Evolutionary conservation across 108 stramenopile species (phyloP).

Genomic region (Pinguiococcus pyrenoidosus): DNA sequence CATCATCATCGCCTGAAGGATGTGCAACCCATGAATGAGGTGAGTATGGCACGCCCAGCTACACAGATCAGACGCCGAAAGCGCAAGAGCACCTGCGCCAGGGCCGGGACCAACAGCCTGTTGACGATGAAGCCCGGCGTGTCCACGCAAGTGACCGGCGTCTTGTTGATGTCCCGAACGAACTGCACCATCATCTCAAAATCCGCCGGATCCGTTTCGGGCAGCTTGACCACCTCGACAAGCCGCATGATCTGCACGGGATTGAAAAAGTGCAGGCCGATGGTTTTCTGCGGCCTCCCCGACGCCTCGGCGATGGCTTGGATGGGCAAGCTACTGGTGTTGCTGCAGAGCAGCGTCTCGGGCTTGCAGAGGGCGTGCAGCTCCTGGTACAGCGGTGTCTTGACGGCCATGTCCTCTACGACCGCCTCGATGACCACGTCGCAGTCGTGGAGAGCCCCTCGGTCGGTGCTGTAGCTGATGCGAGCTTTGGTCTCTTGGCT

Average conservation of each 20-base stretch:
- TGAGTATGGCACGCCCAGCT: background rate
- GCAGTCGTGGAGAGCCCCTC: slow-evolving; percentile 49
- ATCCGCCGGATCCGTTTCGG: slow-evolving; percentile 62
- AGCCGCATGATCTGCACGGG: slow-evolving; percentile 81
- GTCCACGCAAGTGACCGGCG: slow-evolving; percentile 74
- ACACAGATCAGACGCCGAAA: background rate
- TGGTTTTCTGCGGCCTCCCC: slow-evolving; percentile 71
- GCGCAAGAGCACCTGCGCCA: background rate
- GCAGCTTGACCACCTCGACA: slow-evolving; percentile 83
- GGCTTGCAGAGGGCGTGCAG: slow-evolving; percentile 61
- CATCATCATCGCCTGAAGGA: slow-evolving; percentile 59
- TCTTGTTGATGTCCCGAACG: slow-evolving; percentile 62
- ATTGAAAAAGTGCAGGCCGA: slow-evolving; percentile 99
- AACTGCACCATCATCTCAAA: slow-evolving; percentile 60
- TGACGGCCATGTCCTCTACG: slow-evolving; percentile 82
- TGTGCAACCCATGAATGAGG: background rate
- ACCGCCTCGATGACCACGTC: slow-evolving; percentile 89
- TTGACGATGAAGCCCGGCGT: slow-evolving; percentile 99
- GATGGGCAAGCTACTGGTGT: slow-evolving; percentile 76
- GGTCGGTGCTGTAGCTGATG: slow-evolving; percentile 68
- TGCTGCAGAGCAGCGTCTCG: slow-evolving; percentile 78
- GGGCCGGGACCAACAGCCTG: slow-evolving; percentile 46
- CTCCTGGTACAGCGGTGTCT: slow-evolving; percentile 59
- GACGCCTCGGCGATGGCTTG: slow-evolving; percentile 74
- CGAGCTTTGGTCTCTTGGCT: slow-evolving; percentile 21